Percentiles rank a stretch among this genome's conserved stretches.
Evolutionary conservation across 768 basidiomycete genomes (phyloP).

Genomic region (Pisolithus microcarpus): DNA sequence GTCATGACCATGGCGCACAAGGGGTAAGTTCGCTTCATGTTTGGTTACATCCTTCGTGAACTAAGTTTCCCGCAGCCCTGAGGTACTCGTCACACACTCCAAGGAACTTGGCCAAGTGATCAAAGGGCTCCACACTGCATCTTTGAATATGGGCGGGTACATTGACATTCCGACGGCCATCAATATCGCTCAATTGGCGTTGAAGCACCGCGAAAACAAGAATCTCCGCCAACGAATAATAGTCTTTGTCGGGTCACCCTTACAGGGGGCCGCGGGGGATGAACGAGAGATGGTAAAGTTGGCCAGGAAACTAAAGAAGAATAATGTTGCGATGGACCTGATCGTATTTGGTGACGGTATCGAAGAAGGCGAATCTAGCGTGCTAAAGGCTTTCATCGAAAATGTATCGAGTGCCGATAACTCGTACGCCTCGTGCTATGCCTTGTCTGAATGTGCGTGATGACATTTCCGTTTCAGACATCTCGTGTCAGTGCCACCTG

Average conservation of each 20-base stretch:
- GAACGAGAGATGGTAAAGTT: constrained; percentile 79
- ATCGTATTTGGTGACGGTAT: constrained; percentile 88
- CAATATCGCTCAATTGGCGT: constrained; percentile 88
- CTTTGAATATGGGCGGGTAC: constrained; percentile 68
- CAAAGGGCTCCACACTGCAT: constrained; percentile 62
- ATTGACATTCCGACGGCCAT: constrained; percentile 88
- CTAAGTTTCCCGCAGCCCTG: constrained; percentile 51
- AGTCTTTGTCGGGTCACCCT: constrained; percentile 87
- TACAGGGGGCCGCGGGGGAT: constrained; percentile 62
- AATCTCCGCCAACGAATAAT: constrained; percentile 94
- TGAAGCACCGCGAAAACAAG: constrained; percentile 98
- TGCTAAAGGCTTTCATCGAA: constrained; percentile 79
- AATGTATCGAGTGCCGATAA: constrained; percentile 77
- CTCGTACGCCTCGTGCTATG: constrained; percentile 48
- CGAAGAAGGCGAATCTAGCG: constrained; percentile 57
- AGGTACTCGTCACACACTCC: constrained; percentile 93
- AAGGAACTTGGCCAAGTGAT: constrained; percentile 92
- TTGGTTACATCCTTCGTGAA: neutral
- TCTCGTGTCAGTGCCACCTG: constrained; percentile 70
- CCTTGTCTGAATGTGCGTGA: neutral
- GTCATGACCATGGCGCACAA: constrained; percentile 98
- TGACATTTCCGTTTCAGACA: constrained; percentile 45
- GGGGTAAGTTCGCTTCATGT: constrained; percentile 48
- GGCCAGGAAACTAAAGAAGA: constrained; percentile 98
- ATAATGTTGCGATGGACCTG: constrained; percentile 93